A percentile compares a stretch with the other conserved stretches of the same genome.
These are phyloP conservation scores for Fusarium domesticum DNA, from an alignment of 2,329 filamentous ascomycete species.

Conservation along the genomic window DNA sequence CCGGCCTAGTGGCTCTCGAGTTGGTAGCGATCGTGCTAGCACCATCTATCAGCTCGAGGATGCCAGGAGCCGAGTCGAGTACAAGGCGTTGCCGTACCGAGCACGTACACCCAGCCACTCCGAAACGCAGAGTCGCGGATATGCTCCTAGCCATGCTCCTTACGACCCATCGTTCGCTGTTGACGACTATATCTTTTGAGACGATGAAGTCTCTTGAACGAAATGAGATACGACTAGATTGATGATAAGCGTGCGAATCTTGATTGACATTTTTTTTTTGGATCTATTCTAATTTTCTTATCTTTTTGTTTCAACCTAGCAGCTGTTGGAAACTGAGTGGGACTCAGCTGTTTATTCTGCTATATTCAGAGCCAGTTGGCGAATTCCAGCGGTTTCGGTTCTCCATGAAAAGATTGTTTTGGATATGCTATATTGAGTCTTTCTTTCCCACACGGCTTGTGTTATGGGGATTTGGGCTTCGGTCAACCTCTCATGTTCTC, in stretches of 20 bases:
- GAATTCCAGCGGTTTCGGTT: slow-evolving; percentile 13
- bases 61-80: slow-evolving; percentile 42
- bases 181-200: slow-evolving; percentile 32
- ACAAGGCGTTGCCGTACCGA: slow-evolving; percentile 42
- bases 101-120: slow-evolving; percentile 50
- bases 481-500: too few relatives aligned
- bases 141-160: slow-evolving; percentile 31
- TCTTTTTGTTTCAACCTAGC: slow-evolving; percentile 16
- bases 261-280: slow-evolving; percentile 15
- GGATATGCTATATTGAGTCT: slow-evolving; percentile 9
- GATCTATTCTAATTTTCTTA: slow-evolving; percentile 17
- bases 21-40: slow-evolving; percentile 51
- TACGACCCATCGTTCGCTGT: slow-evolving; percentile 32
- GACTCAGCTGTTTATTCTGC: slow-evolving; percentile 17
- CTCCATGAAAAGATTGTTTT: neutral
- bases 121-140: slow-evolving; percentile 40
- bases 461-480: slow-evolving; percentile 24
- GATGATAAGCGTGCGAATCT: slow-evolving; percentile 27
- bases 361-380: neutral
- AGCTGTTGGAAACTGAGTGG: slow-evolving; percentile 5
- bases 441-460: slow-evolving; percentile 17
- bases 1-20: slow-evolving; percentile 33
- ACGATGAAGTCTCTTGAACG: slow-evolving; percentile 13
- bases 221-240: slow-evolving; percentile 31
- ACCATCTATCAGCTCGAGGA: slow-evolving; percentile 50